A percentile compares a stretch with the other conserved stretches of the same genome.
These are phyloP conservation scores for Teunomyces atbi DNA, from an alignment of 805 yeast species.

Conservation along the genomic window DNA sequence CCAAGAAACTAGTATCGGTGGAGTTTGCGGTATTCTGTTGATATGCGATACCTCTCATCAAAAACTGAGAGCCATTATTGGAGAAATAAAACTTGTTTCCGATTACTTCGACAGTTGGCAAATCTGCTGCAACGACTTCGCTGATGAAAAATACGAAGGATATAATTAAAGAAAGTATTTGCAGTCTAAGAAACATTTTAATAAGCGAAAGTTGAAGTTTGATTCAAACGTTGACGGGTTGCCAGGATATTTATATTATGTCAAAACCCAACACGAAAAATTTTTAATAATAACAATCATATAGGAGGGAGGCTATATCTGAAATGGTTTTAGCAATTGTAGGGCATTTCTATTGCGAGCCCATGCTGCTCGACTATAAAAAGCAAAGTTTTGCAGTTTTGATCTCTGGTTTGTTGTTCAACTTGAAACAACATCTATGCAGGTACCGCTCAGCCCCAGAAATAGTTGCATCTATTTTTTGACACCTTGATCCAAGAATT, in stretches of 20 bases:
- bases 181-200: conserved; percentile 4
- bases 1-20: conserved; percentile 22
- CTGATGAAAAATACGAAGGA: conserved; percentile 8
- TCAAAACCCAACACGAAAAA: conserved; percentile 5
- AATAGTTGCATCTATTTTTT: background rate
- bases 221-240: background rate
- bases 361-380: background rate
- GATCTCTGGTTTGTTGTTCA: background rate
- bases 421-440: background rate
- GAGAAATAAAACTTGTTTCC: conserved; percentile 43
- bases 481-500: background rate
- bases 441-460: conserved; percentile 2
- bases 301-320: conserved; percentile 3
- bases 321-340: background rate
- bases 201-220: background rate
- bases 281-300: conserved; percentile 4
- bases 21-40: conserved; percentile 39
- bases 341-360: conserved; percentile 2
- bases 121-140: conserved; percentile 8
- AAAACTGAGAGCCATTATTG: conserved; percentile 44
- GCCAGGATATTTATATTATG: background rate
- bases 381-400: conserved; percentile 1
- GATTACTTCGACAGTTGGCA: conserved; percentile 38
- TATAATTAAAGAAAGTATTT: conserved; percentile 8
- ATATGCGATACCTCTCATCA: conserved; percentile 45